Evolutionary conservation across 768 basidiomycete species (phyloP), one percentile per base, ranked within the genome.

Genomic region (Amanita muscaria): DNA sequence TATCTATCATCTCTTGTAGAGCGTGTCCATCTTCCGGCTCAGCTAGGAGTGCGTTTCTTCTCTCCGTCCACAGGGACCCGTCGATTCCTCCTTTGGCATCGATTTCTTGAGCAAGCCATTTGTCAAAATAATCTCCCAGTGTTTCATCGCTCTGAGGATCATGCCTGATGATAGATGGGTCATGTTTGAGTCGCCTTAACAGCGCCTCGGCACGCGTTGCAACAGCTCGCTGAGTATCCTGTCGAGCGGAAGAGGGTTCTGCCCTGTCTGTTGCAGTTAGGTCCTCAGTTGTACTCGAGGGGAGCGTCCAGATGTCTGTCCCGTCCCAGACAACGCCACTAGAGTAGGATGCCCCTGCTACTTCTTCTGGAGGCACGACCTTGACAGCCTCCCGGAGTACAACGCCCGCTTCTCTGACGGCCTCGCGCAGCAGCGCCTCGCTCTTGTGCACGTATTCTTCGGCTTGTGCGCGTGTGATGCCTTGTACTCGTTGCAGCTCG

Each of bases 341-440:
- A 22, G 35, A 48, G 47, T 30, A 10, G 33, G 49, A 39, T 11
- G 57, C 18, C 5, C 53, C 59, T 0, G 57, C 64, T 34, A 6
- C 7, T 6, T 73, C 73, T 29, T 85, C 81, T 1, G 92, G 92
- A 0, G 92, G 93, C 11, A 97, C 70, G 40, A 96, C 84, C 60
- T 92, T 93, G 54, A 97, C 89, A 9, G 88, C 90, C 40, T 97
- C 92, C 42, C 74, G 79, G 8, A 93, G 66, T 12, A 83, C 81
- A 50, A 86, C 90, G 46, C 86, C 76, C 5, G 87, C 85, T 55
- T 88, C 88, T 54, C 79, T 83, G 54, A 88, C 73, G 2, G 79
- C 85, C 47, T 81, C 83, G 31, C 76, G 69, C 23, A 84, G 59
- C 25, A 83, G 56, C 6, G 60, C 69, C 51, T 84, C 82, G 58